Base-by-base conservation (phyloP, 805 yeast species). In the Allodekkera sacchari region DNA sequence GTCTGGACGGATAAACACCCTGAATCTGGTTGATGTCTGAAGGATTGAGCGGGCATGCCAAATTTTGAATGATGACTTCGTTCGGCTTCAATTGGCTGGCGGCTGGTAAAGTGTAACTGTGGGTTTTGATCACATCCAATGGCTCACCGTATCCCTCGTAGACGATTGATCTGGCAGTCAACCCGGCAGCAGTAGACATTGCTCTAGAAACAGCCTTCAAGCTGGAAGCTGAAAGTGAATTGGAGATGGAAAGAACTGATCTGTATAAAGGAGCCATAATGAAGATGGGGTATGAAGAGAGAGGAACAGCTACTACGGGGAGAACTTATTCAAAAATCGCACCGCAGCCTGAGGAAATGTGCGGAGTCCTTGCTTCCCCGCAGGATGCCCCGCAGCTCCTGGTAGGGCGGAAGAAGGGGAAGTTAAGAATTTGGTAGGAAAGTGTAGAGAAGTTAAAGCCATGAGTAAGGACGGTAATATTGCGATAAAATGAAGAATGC, bases 41-140 rank as follows among this genome's bases (percentile, higher is more conserved):
- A 0, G 96, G 96, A 50, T 88, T 88, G 41, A 88, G 67, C 1
- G 96, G 95, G 39, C 82, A 72, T 0, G 94, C 95, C 23, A 87
- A 50, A 2, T 85, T 59, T 45, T 77, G 69, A 34, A 84, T 52
- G n/a, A 84, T 58, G 10, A 84, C 62, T 32, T 77, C 61, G 38
- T 66, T 53, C 22, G 74, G 60, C 8, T 33, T 39, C 12, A 35
- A 32, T 12, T 27, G 23, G 4, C 30, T 30, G 2, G 33, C 12
- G 29, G 66, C 70, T 31, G 67, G 70, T 30, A 77, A 59, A 22
- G 66, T 58, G 46, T 69, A 72, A 3, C 64, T 50, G 44, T 74
- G 79, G 12, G 75, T 62, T 30, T 59, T 59, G 33, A 77, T 58
- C 3, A 67, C 74, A 22, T 73, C 74, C 15, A 54, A 42, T 1